Evolutionary conservation across 208 protist species (phyloP).

Genomic region (Acanthamoeba triangularis): DNA sequence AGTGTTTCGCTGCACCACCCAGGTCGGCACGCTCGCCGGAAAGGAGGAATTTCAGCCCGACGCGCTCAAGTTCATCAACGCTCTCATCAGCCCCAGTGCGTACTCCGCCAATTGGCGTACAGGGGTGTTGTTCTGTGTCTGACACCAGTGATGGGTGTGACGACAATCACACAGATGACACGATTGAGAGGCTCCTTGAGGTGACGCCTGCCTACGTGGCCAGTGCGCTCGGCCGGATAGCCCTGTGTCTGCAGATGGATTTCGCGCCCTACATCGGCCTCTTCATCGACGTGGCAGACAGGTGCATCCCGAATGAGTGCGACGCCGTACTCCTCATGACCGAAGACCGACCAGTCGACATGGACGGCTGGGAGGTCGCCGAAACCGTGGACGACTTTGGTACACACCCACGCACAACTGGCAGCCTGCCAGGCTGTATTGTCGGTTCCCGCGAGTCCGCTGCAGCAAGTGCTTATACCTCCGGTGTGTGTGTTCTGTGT

Average conservation of each 20-base stretch:
- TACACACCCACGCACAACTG: too few relatives aligned
- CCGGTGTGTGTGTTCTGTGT: not conserved
- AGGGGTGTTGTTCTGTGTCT: not conserved
- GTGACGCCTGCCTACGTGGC: slow-evolving; percentile 2
- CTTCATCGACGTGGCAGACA: not conserved
- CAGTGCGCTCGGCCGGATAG: not conserved
- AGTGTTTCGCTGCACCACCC: not conserved
- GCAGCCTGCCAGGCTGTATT: not conserved
- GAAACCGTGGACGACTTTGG: slow-evolving; percentile 56
- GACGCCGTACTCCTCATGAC: slow-evolving; percentile 29
- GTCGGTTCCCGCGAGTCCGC: not conserved
- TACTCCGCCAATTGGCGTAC: not conserved
- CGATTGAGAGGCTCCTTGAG: not conserved
- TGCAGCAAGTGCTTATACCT: not conserved
- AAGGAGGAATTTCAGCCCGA: not conserved
- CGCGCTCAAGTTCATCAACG: slow-evolving; percentile 10
- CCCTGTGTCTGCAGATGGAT: slow-evolving; percentile 18
- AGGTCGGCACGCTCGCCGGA: not conserved
- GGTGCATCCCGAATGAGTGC: not conserved
- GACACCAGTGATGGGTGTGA: not conserved
- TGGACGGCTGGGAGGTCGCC: slow-evolving; percentile 54
- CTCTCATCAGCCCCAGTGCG: slow-evolving; percentile 10
- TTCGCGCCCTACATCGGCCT: slow-evolving; percentile 21
- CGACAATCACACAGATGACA: not conserved
- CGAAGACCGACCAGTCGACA: slow-evolving; percentile 42